Percentiles rank a stretch among this genome's conserved stretches.
These are phyloP conservation scores for Podospora didyma DNA, from an alignment of 495 filamentous ascomycete genomes.

Conservation along the genomic window DNA sequence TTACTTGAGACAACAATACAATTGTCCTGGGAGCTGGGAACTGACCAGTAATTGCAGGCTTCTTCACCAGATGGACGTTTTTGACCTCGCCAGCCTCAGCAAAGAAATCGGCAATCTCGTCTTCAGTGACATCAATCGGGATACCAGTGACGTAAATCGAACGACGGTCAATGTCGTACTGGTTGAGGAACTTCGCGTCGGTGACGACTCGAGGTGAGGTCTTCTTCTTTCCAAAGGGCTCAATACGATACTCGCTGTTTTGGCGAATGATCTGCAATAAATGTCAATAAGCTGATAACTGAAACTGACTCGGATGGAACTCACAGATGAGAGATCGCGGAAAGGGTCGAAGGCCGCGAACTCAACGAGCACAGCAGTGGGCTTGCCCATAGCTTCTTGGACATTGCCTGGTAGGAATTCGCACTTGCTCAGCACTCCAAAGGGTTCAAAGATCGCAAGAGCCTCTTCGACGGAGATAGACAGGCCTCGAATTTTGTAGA, in stretches of 20 bases:
- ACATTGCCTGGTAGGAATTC: conserved; percentile 24
- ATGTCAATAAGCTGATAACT: conserved; percentile 13
- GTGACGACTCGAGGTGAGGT: conserved; percentile 15
- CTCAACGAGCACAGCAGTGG: conserved; percentile 47
- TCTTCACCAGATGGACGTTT: conserved; percentile 37
- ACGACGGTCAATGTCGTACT: conserved; percentile 44
- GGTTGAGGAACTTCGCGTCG: conserved; percentile 30
- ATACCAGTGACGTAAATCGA: conserved; percentile 52
- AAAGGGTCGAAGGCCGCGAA: conserved; percentile 43
- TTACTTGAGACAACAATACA: background rate
- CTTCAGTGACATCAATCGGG: conserved; percentile 33
- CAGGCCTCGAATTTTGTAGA: conserved; percentile 39
- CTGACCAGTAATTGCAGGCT: background rate
- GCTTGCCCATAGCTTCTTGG: conserved; percentile 26
- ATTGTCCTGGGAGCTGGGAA: no score
- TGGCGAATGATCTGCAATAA: conserved; percentile 22
- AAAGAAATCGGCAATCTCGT: conserved; percentile 36
- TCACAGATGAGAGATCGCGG: conserved; percentile 38
- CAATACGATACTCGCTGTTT: conserved; percentile 23
- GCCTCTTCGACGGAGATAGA: conserved; percentile 41
- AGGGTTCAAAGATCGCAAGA: conserved; percentile 32
- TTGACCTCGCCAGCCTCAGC: conserved; percentile 36
- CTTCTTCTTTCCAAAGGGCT: conserved; percentile 33
- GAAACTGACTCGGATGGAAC: conserved; percentile 10
- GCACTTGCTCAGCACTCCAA: conserved; percentile 35